Base-by-base conservation (phyloP, 192 early-diverging fungal species). In the Polychytrium aggregatum region DNA sequence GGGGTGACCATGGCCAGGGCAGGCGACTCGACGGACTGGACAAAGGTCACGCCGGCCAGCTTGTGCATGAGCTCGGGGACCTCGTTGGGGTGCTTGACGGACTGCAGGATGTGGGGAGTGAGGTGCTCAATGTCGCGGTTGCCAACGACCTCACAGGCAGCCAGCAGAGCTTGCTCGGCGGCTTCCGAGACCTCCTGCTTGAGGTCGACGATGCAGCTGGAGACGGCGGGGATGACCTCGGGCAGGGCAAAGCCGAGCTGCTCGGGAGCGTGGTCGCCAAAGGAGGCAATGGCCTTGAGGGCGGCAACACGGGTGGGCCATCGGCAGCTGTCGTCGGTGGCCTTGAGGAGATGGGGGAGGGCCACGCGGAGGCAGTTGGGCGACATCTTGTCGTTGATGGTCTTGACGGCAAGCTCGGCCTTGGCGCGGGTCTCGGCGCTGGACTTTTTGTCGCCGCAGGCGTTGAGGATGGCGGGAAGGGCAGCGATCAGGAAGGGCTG, bases 61-160 rank as follows among this genome's bases (percentile, higher is more conserved):
- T 77, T 76, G 45, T 82, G 78, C 47, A 85, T 71, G 63, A 73
- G 76, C 25, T 81, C 77, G 41, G 82, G 69, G 39, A 86, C 83
- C 41, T 86, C 68, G 48, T 79, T 75, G 28, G 86, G 86, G 18
- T 81, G 64, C 47, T 82, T 81, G 40, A 88, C 80, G 17, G 86
- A 62, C 50, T 79, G 72, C 21, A 71, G 78, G 48, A 85, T 81
- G 66, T 82, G 78, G 18, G 76, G 78, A n/a, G n/a, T n/a, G n/a
- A n/a, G n/a, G n/a, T n/a, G n/a, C 24, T 76, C 78, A 53, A 88
- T 74, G 66, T 88, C 85, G 52, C 74, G 78, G 75, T 88, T 88
- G 36, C 72, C 78, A 28, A 84, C 70, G 14, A 88, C 69, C 34
- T 55, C 60, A 65, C 81, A 28, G 37, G 29, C 41, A 43, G 60